Base-by-base conservation (phyloP, 2,329 filamentous ascomycete species). In the Alternaria hordeiaustralica region DNA sequence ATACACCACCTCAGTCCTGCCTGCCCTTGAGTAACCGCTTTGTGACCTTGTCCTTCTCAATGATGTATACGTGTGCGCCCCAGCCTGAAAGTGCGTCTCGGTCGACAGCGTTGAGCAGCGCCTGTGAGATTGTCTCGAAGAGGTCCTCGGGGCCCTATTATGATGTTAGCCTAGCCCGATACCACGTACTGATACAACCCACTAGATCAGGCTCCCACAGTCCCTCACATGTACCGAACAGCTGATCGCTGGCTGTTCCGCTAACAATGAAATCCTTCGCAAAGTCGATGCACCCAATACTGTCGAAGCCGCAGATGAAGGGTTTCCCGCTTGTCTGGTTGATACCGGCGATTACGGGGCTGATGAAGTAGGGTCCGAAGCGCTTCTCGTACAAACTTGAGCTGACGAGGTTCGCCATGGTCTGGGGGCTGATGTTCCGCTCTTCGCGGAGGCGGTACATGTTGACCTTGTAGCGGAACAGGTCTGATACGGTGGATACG, bases 391-490 rank as follows among this genome's bases (percentile, higher is more conserved):
- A 99, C 78, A 99, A 87, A 72, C 89, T 92, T 72, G 74, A 78
- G 65, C 89, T 93, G 77, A 99, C 94, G 71, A 99, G 89, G 86
- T 99, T 97, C 82, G 96, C 94, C 84, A 99, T 94, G 63, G 96
- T 99, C 81, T 92, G 88, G 49, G 96, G 96, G 60, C 92, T 91
- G 83, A 99, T 98, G 86, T 94, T 88, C 79, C 96, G 94, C 87
- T 99, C 96, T 87, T 99, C 96, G 78, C 96, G 93, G 78, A 99
- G 89, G 71, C 96, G 92, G 88, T 99, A 99, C 92, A 99, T 96
- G 88, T 99, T 99, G 82, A 97, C 93, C 88, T 99, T 99, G 90
- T 97, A 98, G 79, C 96, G 94, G 88, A 99, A 97, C 72, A 98
- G 91, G 84, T 99, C 95, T 75, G 91, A 92, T 73, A 99, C 95